Base-by-base conservation (phyloP, 139 green algal species). In the Coelastrella sp. region DNA sequence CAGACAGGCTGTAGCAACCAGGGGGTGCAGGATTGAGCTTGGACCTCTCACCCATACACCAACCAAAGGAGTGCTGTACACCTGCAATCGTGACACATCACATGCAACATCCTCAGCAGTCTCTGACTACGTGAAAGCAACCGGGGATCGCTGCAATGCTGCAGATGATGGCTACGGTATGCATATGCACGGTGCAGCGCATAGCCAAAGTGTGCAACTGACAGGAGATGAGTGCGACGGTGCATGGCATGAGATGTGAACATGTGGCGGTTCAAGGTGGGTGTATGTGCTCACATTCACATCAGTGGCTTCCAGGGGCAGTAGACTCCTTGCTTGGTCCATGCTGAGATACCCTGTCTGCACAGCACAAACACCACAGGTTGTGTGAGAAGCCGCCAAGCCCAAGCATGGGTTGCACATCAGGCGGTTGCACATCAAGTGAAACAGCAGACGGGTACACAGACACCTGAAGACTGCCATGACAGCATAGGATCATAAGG, bases 331-430 rank as follows among this genome's bases (percentile, higher is more conserved):
- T 0, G 93, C 90, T 73, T 94, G 92, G 77, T 95, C 93, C 93
- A 95, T 94, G 22, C 92, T 93, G 14, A 95, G 86, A 73, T 91
- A 93, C 6, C 93, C 93, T 0, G 84, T 93, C 90, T 93, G 92
- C 76, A 88, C 4, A 20, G 0, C 13, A 80, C 5, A 20, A 79
- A 59, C 7, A 83, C 19, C 6, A 7, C 11, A n/a, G 32, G 58
- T 90, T 56, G 54, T 66, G 16, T 7, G 17, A 71, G 8, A 13
- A 71, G 61, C 61, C 10, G 11, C 11, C 10, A 71, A 10, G 8
- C 11, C 61, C 8, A 71, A 19, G 11, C 61, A 71, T 71, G 61
- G 8, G 61, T 13, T 71, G 10, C 8, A 19, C 61, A 71, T 71
- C 61, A 71, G 10, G 11, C 0, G 10, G 11, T 71, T 10, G 11